A percentile compares a stretch with the other conserved stretches of the same genome.
These are phyloP conservation scores for Backusella tarrabulga DNA, from an alignment of 192 early-diverging fungal species.

Conservation along the genomic window DNA sequence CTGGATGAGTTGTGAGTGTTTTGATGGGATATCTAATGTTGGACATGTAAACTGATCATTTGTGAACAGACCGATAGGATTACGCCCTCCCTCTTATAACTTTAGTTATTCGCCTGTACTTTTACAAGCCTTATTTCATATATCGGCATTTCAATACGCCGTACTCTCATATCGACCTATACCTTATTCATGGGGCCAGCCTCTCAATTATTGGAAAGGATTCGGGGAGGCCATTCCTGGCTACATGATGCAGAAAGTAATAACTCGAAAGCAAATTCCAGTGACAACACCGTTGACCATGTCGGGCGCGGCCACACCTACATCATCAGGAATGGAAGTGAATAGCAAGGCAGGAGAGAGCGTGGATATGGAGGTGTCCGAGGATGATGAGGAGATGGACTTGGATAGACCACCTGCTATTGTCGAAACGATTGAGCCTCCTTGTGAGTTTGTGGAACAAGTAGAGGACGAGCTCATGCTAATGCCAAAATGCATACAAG, in stretches of 20 bases:
- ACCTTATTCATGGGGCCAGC: constrained; percentile 31
- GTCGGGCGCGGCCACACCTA: not conserved
- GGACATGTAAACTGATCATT: not conserved
- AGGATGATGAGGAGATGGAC: not conserved
- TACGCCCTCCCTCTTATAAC: constrained; percentile 25
- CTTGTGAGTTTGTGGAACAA: not conserved
- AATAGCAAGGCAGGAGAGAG: not conserved
- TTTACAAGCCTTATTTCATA: constrained; percentile 43
- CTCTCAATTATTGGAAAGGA: constrained; percentile 41
- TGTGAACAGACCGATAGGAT: constrained; percentile 33
- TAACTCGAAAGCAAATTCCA: not conserved
- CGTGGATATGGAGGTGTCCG: not conserved
- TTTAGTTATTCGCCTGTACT: constrained; percentile 29
- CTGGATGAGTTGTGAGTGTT: constrained; percentile 13
- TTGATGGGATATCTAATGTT: not conserved
- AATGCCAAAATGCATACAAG: constrained; percentile 11
- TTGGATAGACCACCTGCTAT: constrained; percentile 4
- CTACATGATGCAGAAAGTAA: not conserved
- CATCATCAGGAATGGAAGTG: not conserved
- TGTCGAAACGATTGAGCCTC: not conserved
- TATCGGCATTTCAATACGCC: constrained; percentile 32
- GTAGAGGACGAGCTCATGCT: not conserved
- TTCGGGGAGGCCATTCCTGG: constrained; percentile 21
- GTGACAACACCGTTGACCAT: not conserved
- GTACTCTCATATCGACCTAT: constrained; percentile 36